Evolutionary conservation across 345 rosid species (phyloP).

Genomic region (Melastoma malabathricum): DNA sequence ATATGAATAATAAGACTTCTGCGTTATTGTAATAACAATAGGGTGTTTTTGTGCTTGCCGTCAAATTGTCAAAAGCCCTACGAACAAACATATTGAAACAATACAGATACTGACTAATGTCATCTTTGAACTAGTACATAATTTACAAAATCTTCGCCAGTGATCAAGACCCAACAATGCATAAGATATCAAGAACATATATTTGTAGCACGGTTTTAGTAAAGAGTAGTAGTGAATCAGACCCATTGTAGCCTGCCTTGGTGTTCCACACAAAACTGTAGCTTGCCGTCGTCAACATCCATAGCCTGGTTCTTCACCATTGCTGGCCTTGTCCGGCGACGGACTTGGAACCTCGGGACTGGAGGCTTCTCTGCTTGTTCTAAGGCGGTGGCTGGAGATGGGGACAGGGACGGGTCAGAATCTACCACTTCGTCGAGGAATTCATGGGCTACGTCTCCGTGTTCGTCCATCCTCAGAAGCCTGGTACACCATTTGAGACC

Average conservation of each 20-base stretch:
- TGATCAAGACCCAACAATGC: too few species aligned
- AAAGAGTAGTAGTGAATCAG: conserved; percentile 10
- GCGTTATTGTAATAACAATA: too few species aligned
- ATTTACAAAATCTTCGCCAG: too few species aligned
- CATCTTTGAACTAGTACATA: too few species aligned
- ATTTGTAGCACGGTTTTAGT: too few species aligned
- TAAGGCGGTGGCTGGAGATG: too few species aligned
- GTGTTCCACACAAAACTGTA: conserved; percentile 43
- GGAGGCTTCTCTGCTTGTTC: conserved; percentile 18
- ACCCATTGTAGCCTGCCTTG: conserved; percentile 42
- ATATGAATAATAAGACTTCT: too few species aligned
- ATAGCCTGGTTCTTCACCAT: conserved; percentile 44
- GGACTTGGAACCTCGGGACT: conserved; percentile 26
- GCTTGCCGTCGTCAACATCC: conserved; percentile 31
- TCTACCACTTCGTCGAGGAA: conserved; percentile 55
- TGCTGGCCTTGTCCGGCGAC: conserved; percentile 28
- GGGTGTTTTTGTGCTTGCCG: too few species aligned
- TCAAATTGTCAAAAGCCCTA: too few species aligned
- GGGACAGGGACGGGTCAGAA: conserved; percentile 4
- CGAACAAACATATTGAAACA: too few species aligned
- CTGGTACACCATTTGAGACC: conserved; percentile 78
- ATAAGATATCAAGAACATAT: too few species aligned
- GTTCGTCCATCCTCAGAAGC: conserved; percentile 74
- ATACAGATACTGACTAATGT: too few species aligned
- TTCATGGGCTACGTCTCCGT: conserved; percentile 94